Conservation (phyloP, 495 filamentous ascomycete species). For the Aspergillus homomorphus region DNA sequence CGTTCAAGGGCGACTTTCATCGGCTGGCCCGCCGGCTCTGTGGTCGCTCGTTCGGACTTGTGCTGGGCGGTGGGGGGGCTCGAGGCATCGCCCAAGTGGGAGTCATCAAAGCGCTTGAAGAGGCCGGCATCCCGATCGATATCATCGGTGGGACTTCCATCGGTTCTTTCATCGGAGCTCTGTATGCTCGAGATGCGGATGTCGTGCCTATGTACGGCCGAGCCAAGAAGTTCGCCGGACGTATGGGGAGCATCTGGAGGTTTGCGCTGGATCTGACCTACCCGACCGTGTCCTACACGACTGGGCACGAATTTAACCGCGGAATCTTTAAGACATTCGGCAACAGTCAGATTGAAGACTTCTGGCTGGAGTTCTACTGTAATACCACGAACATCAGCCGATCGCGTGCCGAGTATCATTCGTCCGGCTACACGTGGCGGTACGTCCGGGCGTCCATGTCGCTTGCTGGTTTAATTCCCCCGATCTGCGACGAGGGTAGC, state of each 20-base stretch:
- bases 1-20: slow-evolving; percentile 96
- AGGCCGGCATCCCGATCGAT: slow-evolving; percentile 94
- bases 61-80: slow-evolving; percentile 90
- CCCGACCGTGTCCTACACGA: slow-evolving; percentile 91
- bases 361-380: slow-evolving; percentile 98
- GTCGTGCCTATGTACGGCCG: slow-evolving; percentile 94
- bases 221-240: slow-evolving; percentile 93
- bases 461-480: slow-evolving; percentile 85
- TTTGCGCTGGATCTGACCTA: slow-evolving; percentile 96
- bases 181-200: slow-evolving; percentile 95
- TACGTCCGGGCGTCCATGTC: slow-evolving; percentile 97
- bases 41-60: slow-evolving; percentile 90
- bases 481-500: slow-evolving; percentile 92
- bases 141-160: slow-evolving; percentile 96
- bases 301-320: slow-evolving; percentile 97
- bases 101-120: slow-evolving; percentile 91
- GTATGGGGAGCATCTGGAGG: slow-evolving; percentile 97
- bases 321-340: slow-evolving; percentile 99
- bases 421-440: slow-evolving; percentile 92
- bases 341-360: slow-evolving; percentile 94
- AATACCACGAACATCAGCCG: slow-evolving; percentile 98
- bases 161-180: slow-evolving; percentile 91
- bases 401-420: slow-evolving; percentile 84
- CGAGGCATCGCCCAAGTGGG: slow-evolving; percentile 88
- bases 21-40: slow-evolving; percentile 86